phyloP scores from a whole-genome alignment of 306 rosid species.

The Fragaria iinumae region DNA sequence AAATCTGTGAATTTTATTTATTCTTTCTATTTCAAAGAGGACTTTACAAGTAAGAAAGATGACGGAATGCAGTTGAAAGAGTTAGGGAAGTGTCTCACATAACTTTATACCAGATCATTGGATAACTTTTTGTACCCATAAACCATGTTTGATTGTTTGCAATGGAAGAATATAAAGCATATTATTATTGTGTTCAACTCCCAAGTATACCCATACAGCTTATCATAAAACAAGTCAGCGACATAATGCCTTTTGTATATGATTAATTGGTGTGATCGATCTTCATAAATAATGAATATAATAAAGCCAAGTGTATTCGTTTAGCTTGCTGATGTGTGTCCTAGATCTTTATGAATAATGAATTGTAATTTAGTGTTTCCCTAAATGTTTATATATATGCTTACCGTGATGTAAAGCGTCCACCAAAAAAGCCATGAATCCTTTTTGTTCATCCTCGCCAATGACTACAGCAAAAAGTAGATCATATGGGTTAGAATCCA shows the following conservation, averaged over 20 bases:
- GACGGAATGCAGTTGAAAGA: not conserved
- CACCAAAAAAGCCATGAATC: slow-evolving; percentile 99
- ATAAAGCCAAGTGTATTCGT: not conserved
- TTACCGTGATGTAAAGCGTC: slow-evolving; percentile 85
- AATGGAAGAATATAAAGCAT: not conserved
- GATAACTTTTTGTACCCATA: not conserved
- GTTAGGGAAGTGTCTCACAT: not conserved
- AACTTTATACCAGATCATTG: not conserved
- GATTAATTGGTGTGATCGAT: not conserved
- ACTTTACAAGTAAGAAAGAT: no score
- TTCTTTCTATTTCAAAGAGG: not conserved
- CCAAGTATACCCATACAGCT: not conserved
- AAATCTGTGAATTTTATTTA: not conserved
- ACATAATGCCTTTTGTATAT: not conserved
- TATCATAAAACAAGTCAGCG: not conserved
- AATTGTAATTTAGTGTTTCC: not conserved
- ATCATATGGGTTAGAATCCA: slow-evolving; percentile 21
- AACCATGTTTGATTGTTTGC: not conserved
- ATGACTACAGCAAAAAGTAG: slow-evolving; percentile 48
- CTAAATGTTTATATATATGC: slow-evolving; percentile 28
- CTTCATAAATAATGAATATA: not conserved
- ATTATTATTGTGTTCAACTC: not conserved
- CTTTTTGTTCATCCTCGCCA: slow-evolving; percentile 95
- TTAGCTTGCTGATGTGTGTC: not conserved
- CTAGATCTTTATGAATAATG: not conserved